Conservation (phyloP, 352 stramenopile genomes). For the Phytophthora palmivora region DNA sequence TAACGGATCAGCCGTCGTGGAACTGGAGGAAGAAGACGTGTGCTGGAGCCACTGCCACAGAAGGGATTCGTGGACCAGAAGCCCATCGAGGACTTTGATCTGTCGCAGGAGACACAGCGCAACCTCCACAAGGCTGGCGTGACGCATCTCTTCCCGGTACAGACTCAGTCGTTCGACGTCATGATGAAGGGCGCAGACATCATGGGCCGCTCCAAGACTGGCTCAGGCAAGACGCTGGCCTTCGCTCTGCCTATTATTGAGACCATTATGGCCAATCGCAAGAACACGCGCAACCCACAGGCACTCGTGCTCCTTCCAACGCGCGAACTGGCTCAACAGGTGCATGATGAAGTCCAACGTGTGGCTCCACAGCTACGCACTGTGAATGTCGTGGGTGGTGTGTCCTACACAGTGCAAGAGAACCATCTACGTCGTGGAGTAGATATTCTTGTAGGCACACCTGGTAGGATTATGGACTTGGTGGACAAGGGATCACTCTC, state of each 20-base stretch:
- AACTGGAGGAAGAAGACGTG: slow-evolving; percentile 51
- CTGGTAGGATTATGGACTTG: slow-evolving; percentile 97
- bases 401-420: slow-evolving; percentile 94
- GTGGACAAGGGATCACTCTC: slow-evolving; percentile 93
- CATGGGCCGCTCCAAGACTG: slow-evolving; percentile 84
- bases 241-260: slow-evolving; percentile 85
- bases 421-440: slow-evolving; percentile 89
- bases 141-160: slow-evolving; percentile 86
- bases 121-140: slow-evolving; percentile 74
- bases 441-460: slow-evolving; percentile 96
- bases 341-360: slow-evolving; percentile 91
- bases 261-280: slow-evolving; percentile 59
- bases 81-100: slow-evolving; percentile 66
- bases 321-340: slow-evolving; percentile 97
- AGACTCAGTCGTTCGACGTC: slow-evolving; percentile 82
- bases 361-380: slow-evolving; percentile 91
- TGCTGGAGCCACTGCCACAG: slow-evolving; percentile 48
- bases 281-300: slow-evolving; percentile 66
- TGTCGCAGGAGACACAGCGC: slow-evolving; percentile 60
- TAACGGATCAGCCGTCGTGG: slow-evolving; percentile 16
- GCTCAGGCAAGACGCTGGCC: slow-evolving; percentile 83
- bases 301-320: slow-evolving; percentile 97
- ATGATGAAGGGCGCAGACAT: slow-evolving; percentile 87
- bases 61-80: slow-evolving; percentile 80
- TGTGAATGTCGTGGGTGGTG: slow-evolving; percentile 93